Base-by-base conservation (phyloP, 768 basidiomycete genomes). In the Podaxis sp. region DNA sequence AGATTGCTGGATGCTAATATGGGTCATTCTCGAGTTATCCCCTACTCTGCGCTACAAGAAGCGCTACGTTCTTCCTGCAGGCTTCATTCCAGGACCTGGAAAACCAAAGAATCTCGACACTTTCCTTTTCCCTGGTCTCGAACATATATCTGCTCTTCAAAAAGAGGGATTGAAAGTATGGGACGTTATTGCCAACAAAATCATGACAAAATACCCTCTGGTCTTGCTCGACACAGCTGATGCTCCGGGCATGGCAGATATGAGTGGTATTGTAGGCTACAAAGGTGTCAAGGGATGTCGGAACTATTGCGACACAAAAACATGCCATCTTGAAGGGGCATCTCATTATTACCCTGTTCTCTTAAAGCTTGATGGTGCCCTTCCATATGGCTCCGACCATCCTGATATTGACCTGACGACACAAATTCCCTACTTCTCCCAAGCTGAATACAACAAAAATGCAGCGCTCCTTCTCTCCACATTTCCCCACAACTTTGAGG, bases 261-360 rank as follows among this genome's bases (percentile, higher is more conserved):
- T 79, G 2, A 72, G 68, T 64, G 77, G 79, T 0, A 57, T 71
- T 22, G 73, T 76, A 30, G 76, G 79, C 0, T 78, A 80, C 63
- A 63, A 54, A 5, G 68, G 46, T 6, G 51, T 63, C 0, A 71
- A 39, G 2, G 65, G 65, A 2, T 66, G 62, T 40, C 52, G 58
- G 13, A 49, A 44, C 15, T 52, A 52, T 7, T 66, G 65, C 38
- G n/a, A 36, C 2, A 33, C 63, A 4, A 13, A 30, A 30, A 38
- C 53, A 1, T 19, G 63, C 4, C 60, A 55, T 22, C 38, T 54
- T 51, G 33, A 6, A 8, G 26, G 22, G 5, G 11, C 5, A 7
- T 52, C 33, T 8, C 49, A 52, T 42, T 80, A 81, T 61, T 80
- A 75, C 60, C 74, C 77, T 0, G 71, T 73, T 0, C 70, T 71